A percentile compares a stretch with the other conserved stretches of the same genome.
Evolutionary conservation across 148 eudicot species (phyloP).

Genomic region (Pharnaceum exiguum): DNA sequence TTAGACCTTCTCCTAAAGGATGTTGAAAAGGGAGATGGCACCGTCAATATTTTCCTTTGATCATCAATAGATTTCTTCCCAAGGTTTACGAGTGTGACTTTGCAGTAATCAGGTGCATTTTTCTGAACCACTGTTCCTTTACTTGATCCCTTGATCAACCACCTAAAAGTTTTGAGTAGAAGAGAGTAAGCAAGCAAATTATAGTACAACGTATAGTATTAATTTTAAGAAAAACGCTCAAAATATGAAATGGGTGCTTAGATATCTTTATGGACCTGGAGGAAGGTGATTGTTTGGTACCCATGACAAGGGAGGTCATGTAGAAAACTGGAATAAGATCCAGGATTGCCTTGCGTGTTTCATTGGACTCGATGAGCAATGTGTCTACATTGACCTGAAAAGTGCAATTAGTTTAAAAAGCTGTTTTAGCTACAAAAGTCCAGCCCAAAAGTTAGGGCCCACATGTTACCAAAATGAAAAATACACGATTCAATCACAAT

Average conservation of each 20-base stretch:
- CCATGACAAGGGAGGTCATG: constrained; percentile 53
- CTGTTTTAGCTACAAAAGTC: background rate
- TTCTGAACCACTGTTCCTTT: constrained; percentile 44
- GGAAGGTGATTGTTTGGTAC: constrained; percentile 39
- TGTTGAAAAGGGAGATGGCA: constrained; percentile 12
- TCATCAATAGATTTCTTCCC: constrained; percentile 32
- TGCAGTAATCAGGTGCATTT: constrained; percentile 49
- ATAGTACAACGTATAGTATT: background rate
- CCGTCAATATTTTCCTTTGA: background rate
- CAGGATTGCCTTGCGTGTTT: constrained; percentile 46
- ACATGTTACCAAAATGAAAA: background rate
- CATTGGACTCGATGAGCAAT: constrained; percentile 54
- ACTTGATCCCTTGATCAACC: constrained; percentile 30
- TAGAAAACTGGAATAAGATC: constrained; percentile 54
- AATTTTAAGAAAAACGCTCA: background rate
- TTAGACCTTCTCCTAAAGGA: constrained; percentile 14
- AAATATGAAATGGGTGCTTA: too few relatives aligned
- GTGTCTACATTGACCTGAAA: constrained; percentile 53
- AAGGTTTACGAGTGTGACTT: constrained; percentile 35
- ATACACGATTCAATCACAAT: background rate
- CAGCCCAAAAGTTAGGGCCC: background rate
- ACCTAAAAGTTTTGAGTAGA: constrained; percentile 13
- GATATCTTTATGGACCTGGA: constrained; percentile 22
- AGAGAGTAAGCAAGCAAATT: background rate
- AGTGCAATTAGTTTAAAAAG: background rate